These are phyloP conservation scores for Saussurea involucrata DNA, from an alignment of 129 eudicot genomes.

Conservation along the genomic window DNA sequence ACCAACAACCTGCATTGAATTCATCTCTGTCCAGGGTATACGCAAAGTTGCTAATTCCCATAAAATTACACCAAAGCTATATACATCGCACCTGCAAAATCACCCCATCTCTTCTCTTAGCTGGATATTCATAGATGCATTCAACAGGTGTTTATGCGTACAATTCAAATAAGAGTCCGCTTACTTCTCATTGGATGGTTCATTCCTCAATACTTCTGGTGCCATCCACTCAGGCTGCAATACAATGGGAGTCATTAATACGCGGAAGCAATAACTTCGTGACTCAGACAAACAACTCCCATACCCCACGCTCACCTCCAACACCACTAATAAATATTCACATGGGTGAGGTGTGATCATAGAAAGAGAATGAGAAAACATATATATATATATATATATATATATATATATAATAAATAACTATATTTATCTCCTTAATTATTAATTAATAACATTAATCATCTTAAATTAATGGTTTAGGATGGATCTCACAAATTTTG, in stretches of 20 bases:
- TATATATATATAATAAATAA: too few relatives aligned
- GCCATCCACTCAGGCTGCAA: slow-evolving; percentile 99
- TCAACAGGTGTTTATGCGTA: neutral
- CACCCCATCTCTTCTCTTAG: slow-evolving; percentile 19
- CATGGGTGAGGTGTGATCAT: neutral
- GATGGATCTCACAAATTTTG: too few relatives aligned
- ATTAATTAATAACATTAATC: too few relatives aligned
- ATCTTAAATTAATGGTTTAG: too few relatives aligned
- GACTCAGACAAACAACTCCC: neutral
- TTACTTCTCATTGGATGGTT: slow-evolving; percentile 86
- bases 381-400: too few relatives aligned
- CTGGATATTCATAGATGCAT: slow-evolving; percentile 1
- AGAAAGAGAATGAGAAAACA: neutral
- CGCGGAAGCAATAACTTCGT: neutral
- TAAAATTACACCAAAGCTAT: slow-evolving; percentile 69
- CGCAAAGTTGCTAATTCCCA: slow-evolving; percentile 92
- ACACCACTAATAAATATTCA: neutral
- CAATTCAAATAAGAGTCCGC: slow-evolving; percentile 14
- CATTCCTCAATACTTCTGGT: slow-evolving; percentile 90
- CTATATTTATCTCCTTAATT: too few relatives aligned
- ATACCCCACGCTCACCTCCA: neutral
- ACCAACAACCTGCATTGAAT: slow-evolving; percentile 97
- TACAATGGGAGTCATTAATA: slow-evolving; percentile 9
- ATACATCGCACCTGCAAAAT: slow-evolving; percentile 70
- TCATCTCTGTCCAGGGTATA: slow-evolving; percentile 86